phyloP scores from a whole-genome alignment of 441 rosid genomes.

The Bruguiera hainesii region DNA sequence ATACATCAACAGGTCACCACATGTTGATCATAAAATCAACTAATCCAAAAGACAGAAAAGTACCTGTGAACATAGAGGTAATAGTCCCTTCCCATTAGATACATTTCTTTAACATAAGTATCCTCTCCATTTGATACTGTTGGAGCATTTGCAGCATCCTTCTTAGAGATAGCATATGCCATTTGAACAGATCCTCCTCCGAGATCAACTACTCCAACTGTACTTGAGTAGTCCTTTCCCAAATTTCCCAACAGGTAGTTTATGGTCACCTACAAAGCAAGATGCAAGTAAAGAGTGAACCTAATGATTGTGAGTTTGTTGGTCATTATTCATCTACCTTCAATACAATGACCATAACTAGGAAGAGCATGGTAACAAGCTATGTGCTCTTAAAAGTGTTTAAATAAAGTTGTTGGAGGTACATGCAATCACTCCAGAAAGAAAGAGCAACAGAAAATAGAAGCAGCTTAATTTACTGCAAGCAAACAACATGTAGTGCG shows the following conservation, averaged over 20 bases:
- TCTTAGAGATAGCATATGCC: constrained; percentile 93
- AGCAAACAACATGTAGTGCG: background rate
- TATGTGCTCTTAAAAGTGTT: too few relatives aligned
- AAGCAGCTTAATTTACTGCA: background rate
- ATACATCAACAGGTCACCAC: background rate
- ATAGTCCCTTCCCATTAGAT: constrained; percentile 71
- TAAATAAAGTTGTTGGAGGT: background rate
- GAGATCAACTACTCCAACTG: constrained; percentile 98
- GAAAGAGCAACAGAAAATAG: background rate
- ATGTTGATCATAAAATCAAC: constrained; percentile 5
- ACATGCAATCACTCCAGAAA: background rate
- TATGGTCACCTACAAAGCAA: constrained; percentile 72
- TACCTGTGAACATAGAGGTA: constrained; percentile 98
- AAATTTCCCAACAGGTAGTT: constrained; percentile 77
- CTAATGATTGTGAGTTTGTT: background rate
- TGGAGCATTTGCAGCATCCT: constrained; percentile 78
- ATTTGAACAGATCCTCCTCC: constrained; percentile 99
- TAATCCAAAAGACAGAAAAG: constrained; percentile 17
- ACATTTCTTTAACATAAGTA: constrained; percentile 77
- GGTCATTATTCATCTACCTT: background rate
- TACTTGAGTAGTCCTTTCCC: constrained; percentile 65
- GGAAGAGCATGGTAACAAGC: background rate
- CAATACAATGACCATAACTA: background rate
- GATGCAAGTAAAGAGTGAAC: constrained; percentile 6
- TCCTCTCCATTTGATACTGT: constrained; percentile 65